Evolutionary conservation across 164 flowering plant species (phyloP).

Genomic region (Litsea cubeba): DNA sequence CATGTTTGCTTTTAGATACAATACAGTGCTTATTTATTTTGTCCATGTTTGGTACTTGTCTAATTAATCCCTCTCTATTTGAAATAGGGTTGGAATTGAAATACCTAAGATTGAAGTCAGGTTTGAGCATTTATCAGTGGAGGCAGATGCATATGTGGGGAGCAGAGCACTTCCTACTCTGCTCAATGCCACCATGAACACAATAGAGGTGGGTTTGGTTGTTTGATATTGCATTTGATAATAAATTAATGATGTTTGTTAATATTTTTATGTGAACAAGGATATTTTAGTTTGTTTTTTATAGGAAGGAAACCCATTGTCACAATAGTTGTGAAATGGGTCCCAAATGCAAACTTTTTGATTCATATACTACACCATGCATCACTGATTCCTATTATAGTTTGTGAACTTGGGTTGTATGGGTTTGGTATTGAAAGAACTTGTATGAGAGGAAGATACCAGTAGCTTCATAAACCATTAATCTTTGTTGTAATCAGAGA

Average conservation of each 20-base stretch:
- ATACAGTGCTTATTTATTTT: not conserved
- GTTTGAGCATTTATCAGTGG: constrained; percentile 46
- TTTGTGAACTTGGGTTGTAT: too few relatives aligned
- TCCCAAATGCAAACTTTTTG: too few relatives aligned
- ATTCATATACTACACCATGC: too few relatives aligned
- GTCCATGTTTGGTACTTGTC: not conserved
- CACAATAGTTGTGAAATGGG: too few relatives aligned
- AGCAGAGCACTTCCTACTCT: constrained; percentile 67
- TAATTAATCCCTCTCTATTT: not conserved
- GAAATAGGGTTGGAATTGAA: constrained; percentile 53
- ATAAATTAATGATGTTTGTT: not conserved
- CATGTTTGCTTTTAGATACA: not conserved
- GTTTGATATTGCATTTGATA: not conserved
- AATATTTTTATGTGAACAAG: not conserved
- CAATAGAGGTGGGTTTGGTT: constrained; percentile 37
- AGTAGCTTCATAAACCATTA: too few relatives aligned
- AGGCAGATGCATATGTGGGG: constrained; percentile 57
- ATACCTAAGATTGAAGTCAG: constrained; percentile 62
- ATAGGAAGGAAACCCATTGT: too few relatives aligned
- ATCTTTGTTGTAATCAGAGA: too few relatives aligned
- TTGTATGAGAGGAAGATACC: too few relatives aligned
- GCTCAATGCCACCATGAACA: constrained; percentile 41
- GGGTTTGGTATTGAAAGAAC: too few relatives aligned
- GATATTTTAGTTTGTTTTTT: too few relatives aligned
- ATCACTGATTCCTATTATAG: too few relatives aligned